Percentiles rank a stretch among this genome's conserved stretches.
Evolutionary conservation across 106 monocot species (phyloP).

Genomic region (Vanilla planifolia): DNA sequence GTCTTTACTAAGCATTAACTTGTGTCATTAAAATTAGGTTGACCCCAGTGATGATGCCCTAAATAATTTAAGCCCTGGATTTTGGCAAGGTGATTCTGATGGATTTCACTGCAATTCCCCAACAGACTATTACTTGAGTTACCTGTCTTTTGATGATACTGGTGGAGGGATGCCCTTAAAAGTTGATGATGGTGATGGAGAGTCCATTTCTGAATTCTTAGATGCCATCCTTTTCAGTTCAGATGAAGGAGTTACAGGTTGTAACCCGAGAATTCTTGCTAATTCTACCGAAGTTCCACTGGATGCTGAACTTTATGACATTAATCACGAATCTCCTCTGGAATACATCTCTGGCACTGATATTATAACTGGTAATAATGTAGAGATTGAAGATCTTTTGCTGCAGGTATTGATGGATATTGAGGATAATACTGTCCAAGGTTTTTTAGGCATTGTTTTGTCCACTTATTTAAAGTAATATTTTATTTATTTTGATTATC

Average conservation of each 20-base stretch:
- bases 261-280: not conserved
- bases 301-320: not conserved
- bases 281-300: not conserved
- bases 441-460: not conserved
- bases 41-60: conserved; percentile 5
- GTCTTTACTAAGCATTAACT: not conserved
- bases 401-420: not conserved
- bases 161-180: not conserved
- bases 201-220: conserved; percentile 20
- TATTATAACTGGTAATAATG: not conserved
- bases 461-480: not conserved
- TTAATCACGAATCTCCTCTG: not conserved
- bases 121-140: not conserved
- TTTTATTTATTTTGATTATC: not conserved
- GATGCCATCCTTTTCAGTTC: conserved; percentile 9
- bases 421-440: not conserved
- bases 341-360: not conserved
- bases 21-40: conserved; percentile 9
- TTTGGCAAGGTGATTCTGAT: conserved; percentile 5
- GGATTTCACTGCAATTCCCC: conserved; percentile 4
- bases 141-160: not conserved
- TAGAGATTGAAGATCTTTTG: not conserved
- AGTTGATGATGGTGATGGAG: conserved; percentile 7
- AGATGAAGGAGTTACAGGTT: conserved; percentile 1
- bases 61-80: conserved; percentile 4